A percentile compares a stretch with the other conserved stretches of the same genome.
These are phyloP conservation scores for Leptomonas seymouri DNA, from an alignment of 208 protist species.

Conservation along the genomic window DNA sequence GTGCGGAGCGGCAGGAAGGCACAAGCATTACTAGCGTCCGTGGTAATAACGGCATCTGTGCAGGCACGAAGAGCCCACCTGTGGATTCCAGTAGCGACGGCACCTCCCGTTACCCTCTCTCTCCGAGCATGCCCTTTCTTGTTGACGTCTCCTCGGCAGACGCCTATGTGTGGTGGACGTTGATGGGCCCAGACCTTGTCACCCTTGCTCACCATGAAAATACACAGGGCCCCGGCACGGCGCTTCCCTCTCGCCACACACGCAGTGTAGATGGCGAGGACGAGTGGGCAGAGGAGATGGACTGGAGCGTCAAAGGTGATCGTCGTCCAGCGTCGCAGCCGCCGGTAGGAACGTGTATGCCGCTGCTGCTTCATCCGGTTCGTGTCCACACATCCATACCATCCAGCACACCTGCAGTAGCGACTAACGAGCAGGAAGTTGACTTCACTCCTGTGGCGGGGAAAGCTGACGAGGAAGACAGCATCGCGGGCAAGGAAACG, in stretches of 20 bases:
- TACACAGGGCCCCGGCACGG: not conserved
- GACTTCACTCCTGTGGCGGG: too few species aligned
- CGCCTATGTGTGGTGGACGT: conserved; percentile 31
- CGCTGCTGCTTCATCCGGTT: conserved; percentile 28
- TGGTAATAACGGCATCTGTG: too few species aligned
- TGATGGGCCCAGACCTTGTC: not conserved
- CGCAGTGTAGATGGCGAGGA: not conserved
- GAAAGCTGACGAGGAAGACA: not conserved
- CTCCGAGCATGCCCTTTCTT: conserved; percentile 13
- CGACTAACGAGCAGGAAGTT: too few species aligned
- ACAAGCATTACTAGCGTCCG: not conserved
- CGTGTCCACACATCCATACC: conserved; percentile 22
- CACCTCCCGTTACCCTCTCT: conserved; percentile 6
- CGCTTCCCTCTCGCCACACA: not conserved
- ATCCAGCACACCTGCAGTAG: not conserved
- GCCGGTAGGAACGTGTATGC: conserved; percentile 25
- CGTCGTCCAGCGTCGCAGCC: not conserved
- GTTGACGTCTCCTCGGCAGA: conserved; percentile 18
- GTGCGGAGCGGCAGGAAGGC: not conserved
- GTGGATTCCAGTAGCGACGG: not conserved
- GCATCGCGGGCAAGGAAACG: not conserved
- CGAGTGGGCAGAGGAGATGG: not conserved
- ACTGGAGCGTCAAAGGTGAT: not conserved
- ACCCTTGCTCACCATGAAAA: not conserved
- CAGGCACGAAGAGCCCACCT: too few species aligned